Evolutionary conservation across 352 stramenopile species (phyloP), one percentile per base, ranked within the genome.

Genomic region (Globisporangium recalcitrans): DNA sequence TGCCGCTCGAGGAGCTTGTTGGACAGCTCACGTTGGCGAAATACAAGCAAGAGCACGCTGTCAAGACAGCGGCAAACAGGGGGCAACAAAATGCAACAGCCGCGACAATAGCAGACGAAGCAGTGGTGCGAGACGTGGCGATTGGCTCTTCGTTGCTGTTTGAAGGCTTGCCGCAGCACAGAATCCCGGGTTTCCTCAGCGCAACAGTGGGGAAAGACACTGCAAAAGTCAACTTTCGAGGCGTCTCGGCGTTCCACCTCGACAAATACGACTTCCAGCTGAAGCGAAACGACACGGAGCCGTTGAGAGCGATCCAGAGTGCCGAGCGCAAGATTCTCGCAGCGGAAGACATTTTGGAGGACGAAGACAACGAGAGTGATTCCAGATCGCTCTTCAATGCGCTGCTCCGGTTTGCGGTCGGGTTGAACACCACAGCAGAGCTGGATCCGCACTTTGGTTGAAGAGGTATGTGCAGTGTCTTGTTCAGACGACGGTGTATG

Each of bases 1-100:
- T 70, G 61, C 27, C 58, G 40, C 58, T 81, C n/a, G 66, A 71
- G 13, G 31, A 65, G 24, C 60, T 73, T 19, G 44, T 81, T 9
- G 73, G 71, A 0, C 64, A 75, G 21, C 38, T 80, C 14, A 49
- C 70, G 24, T 49, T 77, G 3, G 42, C 71, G 22, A 68, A 71
- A 51, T 66, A 69, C 24, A 26, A 54, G 26, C 56, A 65, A 26
- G 63, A 72, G 47, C 40, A 42, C 4, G 9, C 4, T n/a, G 16
- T 44, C 11, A 52, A 49, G 1, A 46, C n/a, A 11, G 24, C 14
- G 29, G 24, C 22, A 49, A 1, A 46, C n/a, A 16, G n/a, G 10
- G 36, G 26, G 26, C 14, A 26, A 47, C 24, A 52, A 52, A 10
- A 16, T 14, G n/a, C 24, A 32, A 21, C 24, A 56, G 5, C 34